These are phyloP conservation scores for Flueggea neowawraea DNA, from an alignment of 441 rosid species.

Conservation along the genomic window DNA sequence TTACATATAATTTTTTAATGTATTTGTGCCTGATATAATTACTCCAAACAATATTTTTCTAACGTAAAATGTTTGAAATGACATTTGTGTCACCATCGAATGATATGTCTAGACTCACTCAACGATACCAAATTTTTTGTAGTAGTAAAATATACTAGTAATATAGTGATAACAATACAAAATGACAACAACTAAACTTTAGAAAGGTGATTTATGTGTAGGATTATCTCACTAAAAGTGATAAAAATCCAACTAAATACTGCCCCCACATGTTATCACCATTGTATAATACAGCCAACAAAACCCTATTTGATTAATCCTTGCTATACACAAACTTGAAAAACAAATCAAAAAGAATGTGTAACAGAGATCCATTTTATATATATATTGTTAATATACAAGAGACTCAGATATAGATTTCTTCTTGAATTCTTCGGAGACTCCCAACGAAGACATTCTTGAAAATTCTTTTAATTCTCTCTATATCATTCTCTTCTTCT, in stretches of 20 bases:
- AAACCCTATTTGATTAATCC: not conserved
- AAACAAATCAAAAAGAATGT: not conserved
- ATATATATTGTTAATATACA: not conserved
- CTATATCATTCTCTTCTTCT: constrained; percentile 10
- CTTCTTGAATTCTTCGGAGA: not conserved
- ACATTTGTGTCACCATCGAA: too few relatives aligned
- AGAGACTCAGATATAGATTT: not conserved
- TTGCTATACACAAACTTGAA: not conserved
- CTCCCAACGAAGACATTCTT: constrained; percentile 3
- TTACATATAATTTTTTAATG: too few relatives aligned
- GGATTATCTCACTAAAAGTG: not conserved
- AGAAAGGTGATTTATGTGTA: too few relatives aligned
- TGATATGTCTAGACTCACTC: too few relatives aligned
- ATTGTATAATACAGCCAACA: too few relatives aligned
- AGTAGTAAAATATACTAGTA: not conserved
- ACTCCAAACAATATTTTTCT: too few relatives aligned
- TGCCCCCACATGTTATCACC: too few relatives aligned
- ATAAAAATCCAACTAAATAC: too few relatives aligned
- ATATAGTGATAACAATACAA: not conserved
- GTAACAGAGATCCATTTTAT: not conserved
- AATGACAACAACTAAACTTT: not conserved
- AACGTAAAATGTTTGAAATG: too few relatives aligned
- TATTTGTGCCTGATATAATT: too few relatives aligned
- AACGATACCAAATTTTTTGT: too few relatives aligned
- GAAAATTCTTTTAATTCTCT: constrained; percentile 6